Evolutionary conservation across 805 yeast species (phyloP).

Genomic region (Candida qinlingensis): DNA sequence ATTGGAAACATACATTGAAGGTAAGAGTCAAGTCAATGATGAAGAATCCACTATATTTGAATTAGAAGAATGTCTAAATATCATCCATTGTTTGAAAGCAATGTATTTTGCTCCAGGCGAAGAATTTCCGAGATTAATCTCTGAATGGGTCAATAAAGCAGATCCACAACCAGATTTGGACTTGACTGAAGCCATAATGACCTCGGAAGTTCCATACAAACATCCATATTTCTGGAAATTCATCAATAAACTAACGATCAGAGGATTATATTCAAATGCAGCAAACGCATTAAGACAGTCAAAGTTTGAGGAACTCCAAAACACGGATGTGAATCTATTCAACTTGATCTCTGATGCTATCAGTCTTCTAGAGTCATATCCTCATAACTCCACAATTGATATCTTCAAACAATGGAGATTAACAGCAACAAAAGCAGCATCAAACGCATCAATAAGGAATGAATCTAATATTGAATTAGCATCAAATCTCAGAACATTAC

Average conservation of each 20-base stretch:
- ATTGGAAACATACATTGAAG: conserved; percentile 28
- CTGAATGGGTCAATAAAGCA: conserved; percentile 63
- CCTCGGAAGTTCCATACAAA: conserved; percentile 38
- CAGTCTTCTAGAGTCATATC: conserved; percentile 31
- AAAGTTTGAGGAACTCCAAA: conserved; percentile 35
- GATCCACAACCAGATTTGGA: conserved; percentile 61
- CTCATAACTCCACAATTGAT: conserved; percentile 25
- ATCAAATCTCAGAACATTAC: conserved; percentile 26
- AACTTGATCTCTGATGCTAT: conserved; percentile 30
- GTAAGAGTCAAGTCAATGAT: conserved; percentile 27
- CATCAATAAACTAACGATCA: conserved; percentile 46
- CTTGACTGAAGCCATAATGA: conserved; percentile 40
- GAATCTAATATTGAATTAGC: conserved; percentile 15
- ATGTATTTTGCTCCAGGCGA: conserved; percentile 36
- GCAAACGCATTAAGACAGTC: conserved; percentile 40
- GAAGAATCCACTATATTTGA: conserved; percentile 28
- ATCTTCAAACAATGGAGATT: conserved; percentile 34
- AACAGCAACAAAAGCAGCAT: conserved; percentile 21
- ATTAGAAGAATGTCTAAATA: conserved; percentile 41
- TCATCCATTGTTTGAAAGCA: conserved; percentile 55
- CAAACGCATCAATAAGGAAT: conserved; percentile 21
- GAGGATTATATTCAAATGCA: conserved; percentile 62
- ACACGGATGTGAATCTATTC: conserved; percentile 18
- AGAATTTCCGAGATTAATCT: conserved; percentile 37
- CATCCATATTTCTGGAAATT: conserved; percentile 60